These are phyloP conservation scores for Alternaria sp. DNA, from an alignment of 2,329 filamentous ascomycete genomes.

Conservation along the genomic window DNA sequence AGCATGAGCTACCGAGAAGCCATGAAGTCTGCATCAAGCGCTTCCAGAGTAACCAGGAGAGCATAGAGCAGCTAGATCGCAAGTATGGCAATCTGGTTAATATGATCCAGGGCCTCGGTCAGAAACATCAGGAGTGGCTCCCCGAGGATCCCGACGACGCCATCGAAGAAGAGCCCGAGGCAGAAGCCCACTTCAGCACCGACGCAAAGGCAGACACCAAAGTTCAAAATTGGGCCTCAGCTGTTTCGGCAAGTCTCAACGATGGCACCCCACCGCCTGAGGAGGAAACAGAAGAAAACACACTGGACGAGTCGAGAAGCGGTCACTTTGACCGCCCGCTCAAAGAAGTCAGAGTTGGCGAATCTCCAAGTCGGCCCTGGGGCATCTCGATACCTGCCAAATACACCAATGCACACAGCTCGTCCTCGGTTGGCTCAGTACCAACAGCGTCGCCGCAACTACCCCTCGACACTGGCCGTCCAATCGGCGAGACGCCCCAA, in stretches of 20 bases:
- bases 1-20: constrained; percentile 91
- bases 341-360: constrained; percentile 89
- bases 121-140: constrained; percentile 87
- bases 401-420: constrained; percentile 51
- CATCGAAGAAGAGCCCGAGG: constrained; percentile 55
- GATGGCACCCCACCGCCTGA: constrained; percentile 49
- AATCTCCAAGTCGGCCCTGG: constrained; percentile 92
- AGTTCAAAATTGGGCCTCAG: constrained; percentile 86
- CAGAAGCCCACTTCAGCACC: constrained; percentile 51
- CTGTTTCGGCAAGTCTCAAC: constrained; percentile 66
- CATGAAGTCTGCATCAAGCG: constrained; percentile 91
- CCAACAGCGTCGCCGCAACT: constrained; percentile 58
- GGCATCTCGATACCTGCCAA: constrained; percentile 80
- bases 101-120: constrained; percentile 91
- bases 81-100: constrained; percentile 92
- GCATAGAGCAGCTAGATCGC: constrained; percentile 86
- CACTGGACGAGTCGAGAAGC: constrained; percentile 65
- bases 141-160: constrained; percentile 62
- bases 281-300: constrained; percentile 46
- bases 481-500: constrained; percentile 33
- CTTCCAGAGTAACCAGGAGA: constrained; percentile 85
- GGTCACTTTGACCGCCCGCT: constrained; percentile 83
- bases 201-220: constrained; percentile 66
- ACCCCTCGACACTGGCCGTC: constrained; percentile 54
- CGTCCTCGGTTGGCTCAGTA: constrained; percentile 48